A percentile compares a stretch with the other conserved stretches of the same genome.
Conservation (phyloP, 495 filamentous ascomycete genomes). For the Penicillium manginii region DNA sequence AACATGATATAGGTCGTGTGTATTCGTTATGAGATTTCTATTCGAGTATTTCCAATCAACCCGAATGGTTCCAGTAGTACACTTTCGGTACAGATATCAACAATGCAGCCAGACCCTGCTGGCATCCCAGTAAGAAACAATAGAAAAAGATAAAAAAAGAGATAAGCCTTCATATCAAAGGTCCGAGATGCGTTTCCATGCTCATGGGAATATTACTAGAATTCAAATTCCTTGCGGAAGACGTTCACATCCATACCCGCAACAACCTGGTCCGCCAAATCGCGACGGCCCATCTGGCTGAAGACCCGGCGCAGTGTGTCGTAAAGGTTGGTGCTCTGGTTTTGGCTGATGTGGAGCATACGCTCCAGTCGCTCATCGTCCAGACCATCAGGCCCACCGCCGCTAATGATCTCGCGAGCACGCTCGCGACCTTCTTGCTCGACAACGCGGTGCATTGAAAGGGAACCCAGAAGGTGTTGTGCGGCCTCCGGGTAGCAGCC, state of each 20-base stretch:
- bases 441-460: conserved; percentile 96
- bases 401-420: conserved; percentile 78
- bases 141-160: conserved; percentile 6
- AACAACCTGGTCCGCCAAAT: conserved; percentile 84
- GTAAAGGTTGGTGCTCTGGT: conserved; percentile 93
- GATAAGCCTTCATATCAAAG: background rate
- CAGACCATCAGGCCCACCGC: conserved; percentile 54
- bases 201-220: conserved; percentile 46
- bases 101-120: conserved; percentile 25
- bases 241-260: conserved; percentile 88
- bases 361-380: conserved; percentile 73
- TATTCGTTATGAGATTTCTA: conserved; percentile 6
- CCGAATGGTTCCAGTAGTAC: background rate
- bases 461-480: conserved; percentile 87
- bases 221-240: conserved; percentile 83
- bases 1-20: background rate
- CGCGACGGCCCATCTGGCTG: conserved; percentile 86
- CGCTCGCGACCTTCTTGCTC: conserved; percentile 83
- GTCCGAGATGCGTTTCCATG: background rate
- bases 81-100: conserved; percentile 1
- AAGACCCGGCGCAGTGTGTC: conserved; percentile 93
- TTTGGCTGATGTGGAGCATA: conserved; percentile 77
- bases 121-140: conserved; percentile 10
- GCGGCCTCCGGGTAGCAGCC: conserved; percentile 92
- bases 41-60: background rate